These are phyloP conservation scores for Ophiostoma quercus DNA, from an alignment of 2,329 filamentous ascomycete genomes.

Conservation along the genomic window DNA sequence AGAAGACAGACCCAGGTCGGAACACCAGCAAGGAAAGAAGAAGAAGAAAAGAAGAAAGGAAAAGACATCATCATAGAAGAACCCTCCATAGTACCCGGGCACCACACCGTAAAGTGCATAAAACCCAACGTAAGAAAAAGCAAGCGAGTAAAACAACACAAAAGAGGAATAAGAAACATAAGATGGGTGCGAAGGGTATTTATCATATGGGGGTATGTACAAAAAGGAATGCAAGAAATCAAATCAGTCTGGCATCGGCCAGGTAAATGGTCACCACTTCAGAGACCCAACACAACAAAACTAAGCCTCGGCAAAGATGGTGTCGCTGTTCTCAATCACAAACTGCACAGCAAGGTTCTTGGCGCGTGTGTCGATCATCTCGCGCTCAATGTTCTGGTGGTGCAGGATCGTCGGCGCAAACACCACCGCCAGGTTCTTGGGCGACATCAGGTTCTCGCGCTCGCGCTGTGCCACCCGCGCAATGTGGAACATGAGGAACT, in stretches of 20 bases:
- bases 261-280: neutral
- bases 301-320: conserved; percentile 60
- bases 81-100: conserved; percentile 12
- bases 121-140: conserved; percentile 4
- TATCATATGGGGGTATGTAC: conserved; percentile 20
- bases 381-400: conserved; percentile 79
- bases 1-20: neutral
- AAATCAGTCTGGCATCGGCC: neutral
- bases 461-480: conserved; percentile 78
- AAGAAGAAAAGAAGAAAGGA: neutral
- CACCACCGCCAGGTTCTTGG: conserved; percentile 91
- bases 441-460: conserved; percentile 88
- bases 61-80: neutral
- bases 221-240: conserved; percentile 5
- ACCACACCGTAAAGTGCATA: neutral
- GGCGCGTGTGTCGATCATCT: conserved; percentile 92
- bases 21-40: neutral
- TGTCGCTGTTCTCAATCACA: conserved; percentile 81
- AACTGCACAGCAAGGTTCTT: conserved; percentile 93
- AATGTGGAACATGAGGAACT: conserved; percentile 92
- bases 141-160: neutral
- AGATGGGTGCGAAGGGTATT: conserved; percentile 9
- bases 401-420: conserved; percentile 98
- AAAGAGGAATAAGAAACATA: neutral
- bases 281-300: neutral